These are phyloP conservation scores for Sistotremastrum niveocremeum DNA, from an alignment of 768 basidiomycete species.

Conservation along the genomic window DNA sequence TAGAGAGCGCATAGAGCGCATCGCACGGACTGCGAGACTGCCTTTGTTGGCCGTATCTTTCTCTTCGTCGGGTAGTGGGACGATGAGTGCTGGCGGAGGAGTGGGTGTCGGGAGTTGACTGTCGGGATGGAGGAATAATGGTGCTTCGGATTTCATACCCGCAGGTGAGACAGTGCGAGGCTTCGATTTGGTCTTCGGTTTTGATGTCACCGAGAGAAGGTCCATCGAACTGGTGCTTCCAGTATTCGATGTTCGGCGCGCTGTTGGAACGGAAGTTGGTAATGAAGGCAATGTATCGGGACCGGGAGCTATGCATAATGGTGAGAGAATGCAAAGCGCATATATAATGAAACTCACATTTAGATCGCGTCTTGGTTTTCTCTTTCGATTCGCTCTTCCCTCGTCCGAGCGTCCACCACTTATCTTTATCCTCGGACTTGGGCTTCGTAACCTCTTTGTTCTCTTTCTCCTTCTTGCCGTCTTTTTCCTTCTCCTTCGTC, in stretches of 20 bases:
- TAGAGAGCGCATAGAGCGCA: slow-evolving; percentile 58
- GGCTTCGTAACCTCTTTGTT: slow-evolving; percentile 18
- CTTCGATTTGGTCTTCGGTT: no score
- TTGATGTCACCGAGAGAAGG: no score
- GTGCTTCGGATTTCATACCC: neutral
- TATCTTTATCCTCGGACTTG: slow-evolving; percentile 37
- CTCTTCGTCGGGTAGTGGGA: slow-evolving; percentile 8
- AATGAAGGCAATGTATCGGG: no score
- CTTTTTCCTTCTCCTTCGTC: slow-evolving; percentile 14
- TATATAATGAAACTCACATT: neutral
- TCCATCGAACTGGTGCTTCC: no score
- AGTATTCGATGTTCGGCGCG: no score
- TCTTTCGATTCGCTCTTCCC: slow-evolving; percentile 65
- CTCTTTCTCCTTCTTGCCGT: slow-evolving; percentile 24
- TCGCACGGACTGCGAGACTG: slow-evolving; percentile 67
- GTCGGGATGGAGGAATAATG: slow-evolving; percentile 14
- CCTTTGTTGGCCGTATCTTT: slow-evolving; percentile 21
- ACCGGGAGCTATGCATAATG: no score
- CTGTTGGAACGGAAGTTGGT: no score
- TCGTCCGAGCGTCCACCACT: slow-evolving; percentile 76
- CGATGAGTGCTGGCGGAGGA: neutral
- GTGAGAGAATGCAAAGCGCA: no score
- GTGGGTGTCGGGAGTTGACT: slow-evolving; percentile 14
- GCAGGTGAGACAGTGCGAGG: no score
- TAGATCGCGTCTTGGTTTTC: slow-evolving; percentile 27